Evolutionary conservation across 1,284 basidiomycete species (phyloP), one percentile per base, ranked within the genome.

Genomic region (Takashimella koratensis): DNA sequence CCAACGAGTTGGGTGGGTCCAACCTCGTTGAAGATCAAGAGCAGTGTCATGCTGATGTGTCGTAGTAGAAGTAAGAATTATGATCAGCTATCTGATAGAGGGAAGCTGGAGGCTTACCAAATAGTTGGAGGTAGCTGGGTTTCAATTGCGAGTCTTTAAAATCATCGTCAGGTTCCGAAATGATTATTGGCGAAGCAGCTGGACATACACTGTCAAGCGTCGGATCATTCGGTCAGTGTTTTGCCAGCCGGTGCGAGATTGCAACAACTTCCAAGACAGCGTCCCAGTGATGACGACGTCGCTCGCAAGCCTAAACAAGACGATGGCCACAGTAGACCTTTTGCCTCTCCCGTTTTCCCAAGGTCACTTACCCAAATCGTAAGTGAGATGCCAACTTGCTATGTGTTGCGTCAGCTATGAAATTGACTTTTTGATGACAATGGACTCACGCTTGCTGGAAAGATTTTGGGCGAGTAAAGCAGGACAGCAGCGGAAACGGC

Each of bases 51-150:
- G 30, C 30, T 36, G 16, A n/a, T n/a, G n/a, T n/a, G n/a, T n/a
- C n/a, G n/a, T n/a, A n/a, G n/a, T n/a, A n/a, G n/a, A n/a, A n/a
- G n/a, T n/a, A n/a, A n/a, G n/a, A n/a, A n/a, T n/a, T n/a, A n/a
- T n/a, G n/a, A n/a, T n/a, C n/a, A n/a, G n/a, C n/a, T n/a, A n/a
- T n/a, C n/a, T n/a, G n/a, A n/a, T n/a, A n/a, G n/a, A n/a, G n/a
- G n/a, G n/a, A n/a, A n/a, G n/a, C n/a, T 36, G 8, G 30, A 16
- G 16, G 30, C 30, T 36, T 16, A 40, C 52, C 42, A 19, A n/a
- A 54, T 8, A 16, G 46, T 45, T 1, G 52, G 47, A n/a, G 52
- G 47, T 11, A 49, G 23, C 36, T 49, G 52, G 12, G 41, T 43
- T 46, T 54, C 42, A n/a, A 48, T 26, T 10, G 43, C 21, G 20